These are phyloP conservation scores for Calonectria pteridis DNA, from an alignment of 2,329 filamentous ascomycete genomes.

Conservation along the genomic window DNA sequence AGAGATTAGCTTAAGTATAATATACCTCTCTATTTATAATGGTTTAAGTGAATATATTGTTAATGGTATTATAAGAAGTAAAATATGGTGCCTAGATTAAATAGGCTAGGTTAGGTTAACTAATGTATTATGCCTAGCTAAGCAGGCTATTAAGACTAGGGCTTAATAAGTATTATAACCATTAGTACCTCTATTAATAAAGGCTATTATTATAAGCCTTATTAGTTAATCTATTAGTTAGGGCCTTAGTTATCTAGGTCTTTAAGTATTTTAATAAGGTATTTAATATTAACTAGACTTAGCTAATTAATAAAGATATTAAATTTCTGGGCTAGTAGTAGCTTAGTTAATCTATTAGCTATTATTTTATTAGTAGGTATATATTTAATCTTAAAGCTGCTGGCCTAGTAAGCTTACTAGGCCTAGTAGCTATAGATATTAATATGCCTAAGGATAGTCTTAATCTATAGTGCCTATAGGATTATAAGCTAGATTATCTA, in stretches of 20 bases:
- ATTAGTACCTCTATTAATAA: too few species aligned
- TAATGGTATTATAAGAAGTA: background rate
- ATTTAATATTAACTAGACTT: background rate
- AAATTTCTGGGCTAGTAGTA: background rate
- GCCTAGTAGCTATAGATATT: constrained; percentile 19
- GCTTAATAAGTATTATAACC: too few species aligned
- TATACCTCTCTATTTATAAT: too few species aligned
- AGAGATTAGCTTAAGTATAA: too few species aligned
- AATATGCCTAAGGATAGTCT: constrained; percentile 13
- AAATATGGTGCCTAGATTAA: background rate
- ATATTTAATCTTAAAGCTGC: constrained; percentile 15
- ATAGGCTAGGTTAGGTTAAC: background rate
- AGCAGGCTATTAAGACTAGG: too few species aligned
- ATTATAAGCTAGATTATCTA: background rate
- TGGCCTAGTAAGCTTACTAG: constrained; percentile 6
- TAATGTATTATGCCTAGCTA: background rate
- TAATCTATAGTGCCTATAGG: background rate
- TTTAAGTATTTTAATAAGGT: too few species aligned
- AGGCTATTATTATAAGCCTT: too few species aligned
- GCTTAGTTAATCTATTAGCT: background rate
- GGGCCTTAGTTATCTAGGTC: too few species aligned
- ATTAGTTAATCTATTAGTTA: too few species aligned
- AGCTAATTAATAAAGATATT: background rate
- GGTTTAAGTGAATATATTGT: too few species aligned
- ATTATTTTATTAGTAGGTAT: background rate